phyloP scores from a whole-genome alignment of 2,329 filamentous ascomycete species.

The Coleophoma eucalyptorum region DNA sequence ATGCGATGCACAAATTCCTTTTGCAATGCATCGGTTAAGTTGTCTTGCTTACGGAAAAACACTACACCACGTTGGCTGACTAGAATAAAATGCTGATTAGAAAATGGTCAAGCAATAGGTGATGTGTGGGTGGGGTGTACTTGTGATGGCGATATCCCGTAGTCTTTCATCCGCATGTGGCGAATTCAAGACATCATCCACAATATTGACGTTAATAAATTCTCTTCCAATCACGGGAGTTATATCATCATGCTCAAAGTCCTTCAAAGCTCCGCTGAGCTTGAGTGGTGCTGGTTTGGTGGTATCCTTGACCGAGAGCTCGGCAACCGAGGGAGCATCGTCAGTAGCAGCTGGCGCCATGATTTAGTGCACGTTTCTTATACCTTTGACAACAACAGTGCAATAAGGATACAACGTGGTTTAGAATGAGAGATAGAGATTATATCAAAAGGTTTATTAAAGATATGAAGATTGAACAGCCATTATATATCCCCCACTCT shows the following conservation, averaged over 20 bases:
- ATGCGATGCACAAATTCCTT: constrained; percentile 48
- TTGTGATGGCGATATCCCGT: constrained; percentile 47
- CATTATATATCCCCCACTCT: too few relatives aligned
- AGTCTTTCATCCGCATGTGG: constrained; percentile 60
- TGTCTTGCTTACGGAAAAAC: constrained; percentile 45
- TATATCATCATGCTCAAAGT: constrained; percentile 51
- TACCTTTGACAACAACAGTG: too few relatives aligned
- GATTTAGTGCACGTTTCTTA: neutral
- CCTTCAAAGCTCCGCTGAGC: constrained; percentile 5
- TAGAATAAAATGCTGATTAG: too few relatives aligned
- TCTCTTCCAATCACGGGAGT: constrained; percentile 62
- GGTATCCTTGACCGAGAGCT: neutral
- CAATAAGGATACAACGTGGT: too few relatives aligned
- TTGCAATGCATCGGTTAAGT: constrained; percentile 38
- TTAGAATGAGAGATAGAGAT: too few relatives aligned
- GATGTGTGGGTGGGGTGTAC: constrained; percentile 31
- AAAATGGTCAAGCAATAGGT: neutral
- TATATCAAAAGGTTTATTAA: too few relatives aligned
- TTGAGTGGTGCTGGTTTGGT: neutral
- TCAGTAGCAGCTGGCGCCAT: neutral
- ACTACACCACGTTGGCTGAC: constrained; percentile 38
- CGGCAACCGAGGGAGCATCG: neutral
- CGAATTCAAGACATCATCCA: constrained; percentile 58
- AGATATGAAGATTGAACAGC: too few relatives aligned
- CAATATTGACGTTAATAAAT: constrained; percentile 53